Evolutionary conservation across 495 filamentous ascomycete genomes (phyloP).

Genomic region (Daldinia decipiens): DNA sequence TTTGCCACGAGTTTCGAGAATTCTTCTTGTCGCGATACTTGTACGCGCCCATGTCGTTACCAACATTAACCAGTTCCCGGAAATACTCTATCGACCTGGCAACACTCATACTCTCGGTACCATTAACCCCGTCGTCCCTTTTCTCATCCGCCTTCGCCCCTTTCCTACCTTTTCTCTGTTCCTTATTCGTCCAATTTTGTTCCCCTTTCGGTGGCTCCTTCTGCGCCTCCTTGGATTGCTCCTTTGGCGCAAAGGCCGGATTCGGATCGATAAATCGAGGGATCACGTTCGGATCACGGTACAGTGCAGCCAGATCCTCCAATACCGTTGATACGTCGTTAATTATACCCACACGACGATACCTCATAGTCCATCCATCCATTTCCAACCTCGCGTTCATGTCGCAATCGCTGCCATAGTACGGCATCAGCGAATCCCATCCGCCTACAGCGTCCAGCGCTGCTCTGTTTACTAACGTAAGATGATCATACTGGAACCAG

Average conservation of each 20-base stretch:
- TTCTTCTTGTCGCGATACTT: slow-evolving; percentile 53
- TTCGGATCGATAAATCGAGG: slow-evolving; percentile 50
- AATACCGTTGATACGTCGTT: slow-evolving; percentile 59
- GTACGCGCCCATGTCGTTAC: slow-evolving; percentile 53
- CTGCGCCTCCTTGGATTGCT: slow-evolving; percentile 14
- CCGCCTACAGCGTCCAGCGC: slow-evolving; percentile 64
- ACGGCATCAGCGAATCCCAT: slow-evolving; percentile 70
- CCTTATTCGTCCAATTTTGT: not conserved
- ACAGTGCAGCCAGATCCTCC: slow-evolving; percentile 55
- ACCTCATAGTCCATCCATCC: slow-evolving; percentile 55
- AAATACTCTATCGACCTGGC: slow-evolving; percentile 50
- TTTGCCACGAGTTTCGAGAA: slow-evolving; percentile 64
- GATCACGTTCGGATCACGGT: slow-evolving; percentile 46
- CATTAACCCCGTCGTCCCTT: slow-evolving; percentile 3
- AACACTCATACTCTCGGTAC: slow-evolving; percentile 3
- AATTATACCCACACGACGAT: slow-evolving; percentile 54
- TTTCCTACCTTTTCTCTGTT: slow-evolving; percentile 12
- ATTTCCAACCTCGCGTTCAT: slow-evolving; percentile 64
- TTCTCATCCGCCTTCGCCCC: slow-evolving; percentile 5
- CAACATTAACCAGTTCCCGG: slow-evolving; percentile 48
- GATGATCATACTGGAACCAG: slow-evolving; percentile 54
- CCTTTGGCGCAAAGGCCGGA: slow-evolving; percentile 32
- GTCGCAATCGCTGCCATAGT: slow-evolving; percentile 70
- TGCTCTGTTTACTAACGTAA: slow-evolving; percentile 60
- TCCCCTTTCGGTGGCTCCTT: not conserved